Evolutionary conservation across 352 stramenopile genomes (phyloP).

Genomic region (Pythium brachiatum): DNA sequence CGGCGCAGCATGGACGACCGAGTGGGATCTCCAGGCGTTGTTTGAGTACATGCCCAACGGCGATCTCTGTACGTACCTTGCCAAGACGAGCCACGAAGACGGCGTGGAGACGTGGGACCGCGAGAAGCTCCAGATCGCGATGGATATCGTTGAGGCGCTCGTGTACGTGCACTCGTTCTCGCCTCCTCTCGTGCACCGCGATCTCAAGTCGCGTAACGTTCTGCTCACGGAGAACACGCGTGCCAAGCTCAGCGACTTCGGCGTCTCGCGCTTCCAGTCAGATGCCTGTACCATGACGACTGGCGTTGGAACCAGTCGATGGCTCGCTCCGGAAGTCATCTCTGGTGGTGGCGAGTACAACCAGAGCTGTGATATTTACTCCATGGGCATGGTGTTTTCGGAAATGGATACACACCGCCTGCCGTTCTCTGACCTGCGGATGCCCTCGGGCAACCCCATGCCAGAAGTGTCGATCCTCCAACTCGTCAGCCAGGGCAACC

Average conservation of each 20-base stretch:
- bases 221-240: constrained; percentile 27
- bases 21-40: constrained; percentile 21
- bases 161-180: constrained; percentile 41
- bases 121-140: constrained; percentile 36
- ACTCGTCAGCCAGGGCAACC: constrained; percentile 4
- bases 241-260: constrained; percentile 32
- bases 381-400: constrained; percentile 32
- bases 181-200: constrained; percentile 39
- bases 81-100: constrained; percentile 16
- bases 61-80: constrained; percentile 19
- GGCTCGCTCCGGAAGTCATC: constrained; percentile 32
- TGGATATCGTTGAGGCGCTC: constrained; percentile 42
- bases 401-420: constrained; percentile 22
- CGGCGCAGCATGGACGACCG: constrained; percentile 31
- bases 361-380: constrained; percentile 31
- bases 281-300: constrained; percentile 28
- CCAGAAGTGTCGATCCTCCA: constrained; percentile 22
- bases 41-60: constrained; percentile 21
- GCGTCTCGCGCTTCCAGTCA: constrained; percentile 21
- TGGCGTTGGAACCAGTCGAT: constrained; percentile 27
- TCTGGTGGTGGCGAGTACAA: constrained; percentile 23
- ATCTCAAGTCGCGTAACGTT: constrained; percentile 44
- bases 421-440: constrained; percentile 14
- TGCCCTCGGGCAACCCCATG: constrained; percentile 13
- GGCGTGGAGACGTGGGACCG: constrained; percentile 14